These are phyloP conservation scores for Odonthalia washingtoniensis DNA, from an alignment of 31 red algal species.

Conservation along the genomic window DNA sequence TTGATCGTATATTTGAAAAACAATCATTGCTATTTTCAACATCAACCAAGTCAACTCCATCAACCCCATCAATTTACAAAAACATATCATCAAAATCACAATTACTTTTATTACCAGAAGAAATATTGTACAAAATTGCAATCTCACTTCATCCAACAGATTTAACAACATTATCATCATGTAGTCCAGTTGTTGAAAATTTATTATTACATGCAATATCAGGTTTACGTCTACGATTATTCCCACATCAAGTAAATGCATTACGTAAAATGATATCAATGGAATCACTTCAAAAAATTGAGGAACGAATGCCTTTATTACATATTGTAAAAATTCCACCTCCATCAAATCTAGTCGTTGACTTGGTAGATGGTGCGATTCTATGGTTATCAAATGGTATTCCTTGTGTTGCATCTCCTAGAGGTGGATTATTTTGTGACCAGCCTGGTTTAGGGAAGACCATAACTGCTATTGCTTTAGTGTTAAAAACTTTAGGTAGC, in stretches of 20 bases:
- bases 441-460: conserved; percentile 99
- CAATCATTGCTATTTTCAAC: too few species aligned
- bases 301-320: conserved; percentile 6
- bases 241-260: conserved; percentile 82
- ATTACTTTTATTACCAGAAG: conserved; percentile 12
- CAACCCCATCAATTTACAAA: too few species aligned
- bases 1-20: too few species aligned
- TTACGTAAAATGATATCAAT: conserved; percentile 76
- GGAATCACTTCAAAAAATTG: conserved; percentile 26
- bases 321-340: neutral
- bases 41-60: too few species aligned
- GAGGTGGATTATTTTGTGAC: conserved; percentile 92
- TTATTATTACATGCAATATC: conserved; percentile 47
- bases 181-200: conserved; percentile 18
- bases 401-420: conserved; percentile 24
- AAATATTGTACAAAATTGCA: conserved; percentile 32
- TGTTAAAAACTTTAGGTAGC: conserved; percentile 77
- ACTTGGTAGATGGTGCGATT: conserved; percentile 46
- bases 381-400: conserved; percentile 24
- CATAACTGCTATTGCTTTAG: conserved; percentile 78
- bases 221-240: conserved; percentile 70
- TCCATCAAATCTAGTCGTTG: conserved; percentile 15
- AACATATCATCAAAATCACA: neutral
- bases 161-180: neutral
- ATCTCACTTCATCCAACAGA: conserved; percentile 1